Evolutionary conservation across 495 filamentous ascomycete species (phyloP).

Genomic region (Trichoderma orchidacearum): DNA sequence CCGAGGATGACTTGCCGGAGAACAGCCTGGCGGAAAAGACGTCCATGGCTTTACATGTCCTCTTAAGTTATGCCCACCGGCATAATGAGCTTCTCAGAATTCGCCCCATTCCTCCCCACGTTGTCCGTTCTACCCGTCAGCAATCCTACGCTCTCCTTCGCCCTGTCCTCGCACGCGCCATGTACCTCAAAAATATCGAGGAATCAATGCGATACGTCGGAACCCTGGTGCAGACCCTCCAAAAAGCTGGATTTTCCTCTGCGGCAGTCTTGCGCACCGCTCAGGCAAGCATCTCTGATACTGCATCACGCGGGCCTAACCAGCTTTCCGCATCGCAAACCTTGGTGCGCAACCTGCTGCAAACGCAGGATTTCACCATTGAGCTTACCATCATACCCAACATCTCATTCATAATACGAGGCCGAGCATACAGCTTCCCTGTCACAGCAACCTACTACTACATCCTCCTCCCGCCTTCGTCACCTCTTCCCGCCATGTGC

Average conservation of each 20-base stretch:
- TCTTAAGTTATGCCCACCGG: slow-evolving; percentile 60
- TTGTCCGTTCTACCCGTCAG: slow-evolving; percentile 15
- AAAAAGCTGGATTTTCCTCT: slow-evolving; percentile 12
- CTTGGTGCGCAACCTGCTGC: slow-evolving; percentile 9
- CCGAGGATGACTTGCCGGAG: slow-evolving; percentile 13
- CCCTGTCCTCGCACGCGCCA: slow-evolving; percentile 12
- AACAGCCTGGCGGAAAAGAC: slow-evolving; percentile 39
- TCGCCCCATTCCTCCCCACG: slow-evolving; percentile 45
- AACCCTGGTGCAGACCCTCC: slow-evolving; percentile 9
- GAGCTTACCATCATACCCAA: slow-evolving; percentile 25
- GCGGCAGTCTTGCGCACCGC: slow-evolving; percentile 13
- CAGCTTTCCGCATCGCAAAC: slow-evolving; percentile 5
- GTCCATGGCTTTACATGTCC: slow-evolving; percentile 46
- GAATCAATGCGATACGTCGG: slow-evolving; percentile 9
- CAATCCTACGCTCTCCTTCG: slow-evolving; percentile 15
- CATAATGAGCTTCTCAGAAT: slow-evolving; percentile 50
- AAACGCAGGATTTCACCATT: slow-evolving; percentile 16
- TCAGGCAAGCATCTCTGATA: slow-evolving; percentile 2
- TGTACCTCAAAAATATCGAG: slow-evolving; percentile 10
- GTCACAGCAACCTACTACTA: slow-evolving; percentile 15
- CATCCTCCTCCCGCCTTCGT: slow-evolving; percentile 16
- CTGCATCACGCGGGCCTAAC: neutral
- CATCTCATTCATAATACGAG: slow-evolving; percentile 16
- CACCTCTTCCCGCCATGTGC: neutral
- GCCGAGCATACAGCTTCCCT: slow-evolving; percentile 10